phyloP scores from a whole-genome alignment of 345 rosid genomes.

The Carallia brachiata region DNA sequence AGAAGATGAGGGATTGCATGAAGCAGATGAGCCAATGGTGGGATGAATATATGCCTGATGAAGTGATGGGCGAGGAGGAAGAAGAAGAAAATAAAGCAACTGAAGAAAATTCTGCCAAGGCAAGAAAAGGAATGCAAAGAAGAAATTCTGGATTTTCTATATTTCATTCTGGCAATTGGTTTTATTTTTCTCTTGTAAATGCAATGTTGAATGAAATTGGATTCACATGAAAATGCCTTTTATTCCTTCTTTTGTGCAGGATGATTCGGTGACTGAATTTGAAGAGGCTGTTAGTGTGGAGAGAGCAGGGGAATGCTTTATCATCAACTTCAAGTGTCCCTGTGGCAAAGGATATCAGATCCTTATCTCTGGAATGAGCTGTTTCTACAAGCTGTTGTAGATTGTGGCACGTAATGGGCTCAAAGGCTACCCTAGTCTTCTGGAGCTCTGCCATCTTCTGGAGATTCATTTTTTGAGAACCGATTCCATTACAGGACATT shows the following conservation, averaged over 20 bases:
- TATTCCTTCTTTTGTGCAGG: constrained; percentile 18
- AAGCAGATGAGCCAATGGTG: constrained; percentile 40
- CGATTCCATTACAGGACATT: too few relatives aligned
- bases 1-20: constrained; percentile 33
- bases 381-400: constrained; percentile 56
- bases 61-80: neutral
- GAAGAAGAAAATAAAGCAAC: constrained; percentile 13
- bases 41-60: constrained; percentile 22
- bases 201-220: too few relatives aligned
- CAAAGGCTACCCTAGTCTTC: neutral
- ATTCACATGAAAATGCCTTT: too few relatives aligned
- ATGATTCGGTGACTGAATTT: constrained; percentile 8
- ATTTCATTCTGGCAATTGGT: too few relatives aligned
- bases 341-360: constrained; percentile 46
- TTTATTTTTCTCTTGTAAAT: too few relatives aligned
- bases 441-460: neutral
- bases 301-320: constrained; percentile 37
- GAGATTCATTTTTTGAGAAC: neutral
- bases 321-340: constrained; percentile 44
- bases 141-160: too few relatives aligned
- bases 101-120: neutral
- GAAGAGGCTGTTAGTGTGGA: constrained; percentile 55
- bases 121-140: too few relatives aligned
- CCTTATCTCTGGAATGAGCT: constrained; percentile 37
- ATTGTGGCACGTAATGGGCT: neutral